Evolutionary conservation across 345 rosid species (phyloP), one percentile per base, ranked within the genome.

Genomic region (Viola odorata): DNA sequence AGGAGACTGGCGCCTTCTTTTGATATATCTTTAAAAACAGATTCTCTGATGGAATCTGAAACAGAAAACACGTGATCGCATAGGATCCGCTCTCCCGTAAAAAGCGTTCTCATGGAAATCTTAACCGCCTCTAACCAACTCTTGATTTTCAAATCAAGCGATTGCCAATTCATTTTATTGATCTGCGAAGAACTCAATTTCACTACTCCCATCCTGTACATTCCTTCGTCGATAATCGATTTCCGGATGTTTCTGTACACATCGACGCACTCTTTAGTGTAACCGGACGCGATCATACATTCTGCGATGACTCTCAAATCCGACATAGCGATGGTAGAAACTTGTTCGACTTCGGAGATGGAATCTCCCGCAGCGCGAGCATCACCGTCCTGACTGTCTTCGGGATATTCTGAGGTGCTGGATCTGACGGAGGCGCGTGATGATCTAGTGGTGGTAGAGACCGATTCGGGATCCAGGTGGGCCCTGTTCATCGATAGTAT

Each of bases 221-320:
- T 40, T 7, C 68, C 73, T 45, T 65, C 70, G 15, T 73, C 70
- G 60, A 73, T 38, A 55, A 69, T 57, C 6, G 70, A 73, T 47
- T 65, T 73, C 16, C 73, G 65, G 38, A 73, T 47, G 37, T 39
- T 37, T 41, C 67, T 73, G 56, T 61, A 60, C 41, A 60, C 62
- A 10, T 14, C 45, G n/a, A 65, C 54, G 55, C 77, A 73, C 67
- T 73, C 77, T 45, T 64, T 64, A 7, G 55, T 67, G 55, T 60
- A 69, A 7, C 74, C 78, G 0, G 63, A 61, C 8, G 75, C 58
- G 11, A 74, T 69, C 78, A 74, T 69, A 65, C 78, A 74, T 47
- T 69, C 71, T 3, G 75, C 64, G 40, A 69, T 74, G 50, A 68
- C 53, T 37, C 53, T 74, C 45, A 69, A 55, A 42, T 74, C 78